These are phyloP conservation scores for Kuraishia floccosa DNA, from an alignment of 805 yeast genomes.

Conservation along the genomic window DNA sequence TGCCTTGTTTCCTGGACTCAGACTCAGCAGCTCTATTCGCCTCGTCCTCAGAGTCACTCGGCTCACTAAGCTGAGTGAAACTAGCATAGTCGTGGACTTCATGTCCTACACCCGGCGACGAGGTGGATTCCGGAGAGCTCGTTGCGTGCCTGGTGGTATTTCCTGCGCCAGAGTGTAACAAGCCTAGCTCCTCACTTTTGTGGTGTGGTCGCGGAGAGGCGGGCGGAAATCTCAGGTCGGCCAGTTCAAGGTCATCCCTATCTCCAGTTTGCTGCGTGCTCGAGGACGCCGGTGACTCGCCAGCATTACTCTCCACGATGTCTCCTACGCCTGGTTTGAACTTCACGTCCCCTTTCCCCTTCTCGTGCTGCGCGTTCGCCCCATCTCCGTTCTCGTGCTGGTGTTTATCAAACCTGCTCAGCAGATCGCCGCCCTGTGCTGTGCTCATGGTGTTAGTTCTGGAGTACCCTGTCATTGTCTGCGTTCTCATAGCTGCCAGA, in stretches of 20 bases:
- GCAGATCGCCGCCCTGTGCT: not conserved
- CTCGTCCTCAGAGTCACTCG: constrained; percentile 23
- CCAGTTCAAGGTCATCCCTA: constrained; percentile 1
- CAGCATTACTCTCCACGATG: too few relatives aligned
- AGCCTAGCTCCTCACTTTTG: too few relatives aligned
- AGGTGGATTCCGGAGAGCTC: not conserved
- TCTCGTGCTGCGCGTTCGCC: not conserved
- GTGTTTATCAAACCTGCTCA: not conserved
- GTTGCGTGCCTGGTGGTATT: too few relatives aligned
- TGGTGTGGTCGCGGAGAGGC: too few relatives aligned
- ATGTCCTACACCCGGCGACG: constrained; percentile 13
- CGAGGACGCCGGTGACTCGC: not conserved
- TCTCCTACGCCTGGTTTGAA: too few relatives aligned
- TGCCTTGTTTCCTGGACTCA: too few relatives aligned
- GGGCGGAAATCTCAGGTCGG: not conserved
- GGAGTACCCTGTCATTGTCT: constrained; percentile 11
- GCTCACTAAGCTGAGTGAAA: constrained; percentile 33
- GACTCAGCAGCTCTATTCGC: too few relatives aligned
- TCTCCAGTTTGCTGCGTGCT: constrained; percentile 1
- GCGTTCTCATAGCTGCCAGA: constrained; percentile 34
- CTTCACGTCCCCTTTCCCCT: not conserved
- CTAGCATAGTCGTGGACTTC: too few relatives aligned
- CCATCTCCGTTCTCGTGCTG: not conserved
- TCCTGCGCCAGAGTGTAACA: too few relatives aligned
- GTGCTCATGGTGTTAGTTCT: not conserved